Evolutionary conservation across 2,329 filamentous ascomycete genomes (phyloP), one percentile per base, ranked within the genome.

Genomic region (Scedosporium boydii): DNA sequence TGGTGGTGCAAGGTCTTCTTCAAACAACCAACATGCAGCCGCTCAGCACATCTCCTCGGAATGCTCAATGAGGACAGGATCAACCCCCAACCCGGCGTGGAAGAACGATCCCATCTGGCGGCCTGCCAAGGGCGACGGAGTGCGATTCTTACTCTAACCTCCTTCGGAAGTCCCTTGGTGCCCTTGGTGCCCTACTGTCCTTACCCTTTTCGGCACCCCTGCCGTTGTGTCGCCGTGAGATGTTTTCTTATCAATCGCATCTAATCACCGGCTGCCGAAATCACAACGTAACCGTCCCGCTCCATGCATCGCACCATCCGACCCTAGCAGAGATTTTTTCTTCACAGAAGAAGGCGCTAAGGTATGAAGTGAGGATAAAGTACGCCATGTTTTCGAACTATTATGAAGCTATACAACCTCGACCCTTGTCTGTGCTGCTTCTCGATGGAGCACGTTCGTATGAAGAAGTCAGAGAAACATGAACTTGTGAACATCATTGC

Each of bases 201-300:
- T 55, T 23, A 23, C 23, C 18, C 23, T 26, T 55, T 23, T 55
- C 18, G 18, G 51, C 0, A 55, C 51, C 51, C 51, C 34, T 38
- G 34, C 10, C 34, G 34, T 14, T 14, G 34, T 38, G 34, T 55
- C 6, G 51, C 51, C 12, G 12, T 27, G 51, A 55, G 29, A 38
- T n/a, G 34, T 27, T 44, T 46, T 51, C 48, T 61, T 61, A 61
- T 61, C 59, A 61, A 61, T 61, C 59, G 51, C 48, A 61, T 61
- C 59, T 61, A 61, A 61, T 61, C 59, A 23, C 23, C 18, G 51
- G 23, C 51, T 14, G 21, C 18, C 7, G 51, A 27, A 55, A 55
- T 55, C 51, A 55, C 51, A 27, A 23, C 44, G 44, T 48, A 48
- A 48, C 18, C n/a, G 34, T 38, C 18, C 16, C 44, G 44, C 16